Evolutionary conservation across 202 grass and related monocot genomes (phyloP).

Genomic region (Saccharum hybrid): DNA sequence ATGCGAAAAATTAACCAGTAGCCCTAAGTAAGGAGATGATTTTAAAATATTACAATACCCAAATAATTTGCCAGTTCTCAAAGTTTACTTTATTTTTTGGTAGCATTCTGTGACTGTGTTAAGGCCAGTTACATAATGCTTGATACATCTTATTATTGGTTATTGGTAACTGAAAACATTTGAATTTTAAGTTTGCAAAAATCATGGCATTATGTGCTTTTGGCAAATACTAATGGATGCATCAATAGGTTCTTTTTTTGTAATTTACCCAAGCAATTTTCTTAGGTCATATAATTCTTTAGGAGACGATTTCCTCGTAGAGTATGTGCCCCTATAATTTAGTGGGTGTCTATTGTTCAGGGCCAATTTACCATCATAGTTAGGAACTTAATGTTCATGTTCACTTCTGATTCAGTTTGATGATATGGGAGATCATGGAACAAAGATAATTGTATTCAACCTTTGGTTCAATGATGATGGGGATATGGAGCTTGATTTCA

Average conservation of each 20-base stretch:
- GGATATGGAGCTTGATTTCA: constrained; percentile 93
- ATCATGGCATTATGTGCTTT: not conserved
- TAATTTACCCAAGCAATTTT: constrained; percentile 30
- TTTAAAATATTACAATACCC: constrained; percentile 20
- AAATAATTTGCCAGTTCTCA: constrained; percentile 26
- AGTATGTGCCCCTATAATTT: constrained; percentile 26
- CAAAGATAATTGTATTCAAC: constrained; percentile 94
- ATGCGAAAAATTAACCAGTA: constrained; percentile 22
- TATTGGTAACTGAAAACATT: constrained; percentile 12
- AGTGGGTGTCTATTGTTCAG: constrained; percentile 32
- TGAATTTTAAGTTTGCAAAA: constrained; percentile 14
- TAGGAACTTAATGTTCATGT: constrained; percentile 9
- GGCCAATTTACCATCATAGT: constrained; percentile 25
- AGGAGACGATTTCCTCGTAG: constrained; percentile 9
- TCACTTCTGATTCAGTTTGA: constrained; percentile 68
- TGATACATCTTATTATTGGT: not conserved
- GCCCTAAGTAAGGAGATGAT: constrained; percentile 18
- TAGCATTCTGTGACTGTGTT: constrained; percentile 29
- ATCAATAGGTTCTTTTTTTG: constrained; percentile 22
- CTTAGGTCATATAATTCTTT: constrained; percentile 14
- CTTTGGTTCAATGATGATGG: constrained; percentile 98
- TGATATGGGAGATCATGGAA: constrained; percentile 87
- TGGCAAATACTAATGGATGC: constrained; percentile 21
- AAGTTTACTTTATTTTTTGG: constrained; percentile 29
- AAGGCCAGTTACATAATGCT: not conserved